A percentile compares a stretch with the other conserved stretches of the same genome.
phyloP scores from a whole-genome alignment of 139 green algal species.

The Chlamydomonas schloesseri region DNA sequence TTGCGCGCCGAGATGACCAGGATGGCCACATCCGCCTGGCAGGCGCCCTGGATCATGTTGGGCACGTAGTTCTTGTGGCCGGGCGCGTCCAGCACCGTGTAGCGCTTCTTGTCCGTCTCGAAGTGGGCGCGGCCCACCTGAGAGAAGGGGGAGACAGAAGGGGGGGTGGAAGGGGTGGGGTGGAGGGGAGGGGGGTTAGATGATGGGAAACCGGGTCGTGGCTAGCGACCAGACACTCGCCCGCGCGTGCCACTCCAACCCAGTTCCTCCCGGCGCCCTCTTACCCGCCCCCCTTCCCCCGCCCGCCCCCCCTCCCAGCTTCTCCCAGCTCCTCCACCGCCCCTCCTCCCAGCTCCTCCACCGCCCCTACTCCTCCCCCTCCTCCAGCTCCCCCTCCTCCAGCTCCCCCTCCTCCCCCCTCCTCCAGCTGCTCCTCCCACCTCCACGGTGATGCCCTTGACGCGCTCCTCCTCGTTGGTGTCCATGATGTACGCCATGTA shows the following conservation, averaged over 20 bases:
- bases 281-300: too few relatives aligned
- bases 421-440: slow-evolving; percentile 48
- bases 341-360: too few relatives aligned
- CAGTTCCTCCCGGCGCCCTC: too few relatives aligned
- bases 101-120: slow-evolving; percentile 88
- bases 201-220: too few relatives aligned
- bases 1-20: slow-evolving; percentile 93
- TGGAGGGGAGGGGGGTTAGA: too few relatives aligned
- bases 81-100: slow-evolving; percentile 97
- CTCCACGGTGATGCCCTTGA: slow-evolving; percentile 99
- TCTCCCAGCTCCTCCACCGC: too few relatives aligned
- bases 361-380: too few relatives aligned
- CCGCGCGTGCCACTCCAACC: too few relatives aligned
- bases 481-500: slow-evolving; percentile 99
- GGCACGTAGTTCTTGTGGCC: slow-evolving; percentile 99
- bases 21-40: slow-evolving; percentile 90
- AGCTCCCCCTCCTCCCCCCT: neutral
- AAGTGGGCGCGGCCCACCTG: slow-evolving; percentile 88
- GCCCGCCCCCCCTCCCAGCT: too few relatives aligned
- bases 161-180: too few relatives aligned
- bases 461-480: slow-evolving; percentile 99
- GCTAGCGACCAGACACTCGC: too few relatives aligned
- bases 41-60: slow-evolving; percentile 94
- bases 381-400: neutral
- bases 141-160: neutral